A percentile compares a stretch with the other conserved stretches of the same genome.
Evolutionary conservation across 2,329 filamentous ascomycete genomes (phyloP).

Genomic region (Exophiala phaeomuriformis): DNA sequence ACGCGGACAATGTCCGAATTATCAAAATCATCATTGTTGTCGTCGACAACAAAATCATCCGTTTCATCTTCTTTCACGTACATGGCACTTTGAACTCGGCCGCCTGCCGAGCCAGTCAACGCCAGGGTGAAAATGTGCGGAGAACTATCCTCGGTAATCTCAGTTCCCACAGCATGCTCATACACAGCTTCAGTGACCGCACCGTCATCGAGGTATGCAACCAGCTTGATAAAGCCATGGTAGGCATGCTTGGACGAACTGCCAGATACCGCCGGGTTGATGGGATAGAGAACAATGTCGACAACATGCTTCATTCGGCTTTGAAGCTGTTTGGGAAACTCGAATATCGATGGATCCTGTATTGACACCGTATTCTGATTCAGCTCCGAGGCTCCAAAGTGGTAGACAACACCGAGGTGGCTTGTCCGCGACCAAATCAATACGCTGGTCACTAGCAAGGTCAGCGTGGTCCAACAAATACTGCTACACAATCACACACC

Average conservation of each 20-base stretch:
- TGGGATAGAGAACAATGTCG: conserved; percentile 8
- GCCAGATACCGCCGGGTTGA: background rate
- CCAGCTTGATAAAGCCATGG: conserved; percentile 4
- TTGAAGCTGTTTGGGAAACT: conserved; percentile 9
- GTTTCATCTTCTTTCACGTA: conserved; percentile 14
- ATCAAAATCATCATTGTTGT: background rate
- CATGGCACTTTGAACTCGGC: conserved; percentile 6
- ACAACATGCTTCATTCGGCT: background rate
- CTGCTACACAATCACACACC: conserved; percentile 28
- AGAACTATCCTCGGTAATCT: background rate
- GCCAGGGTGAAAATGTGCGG: background rate
- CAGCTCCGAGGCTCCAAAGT: conserved; percentile 15
- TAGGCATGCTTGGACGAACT: conserved; percentile 2
- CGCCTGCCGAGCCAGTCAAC: background rate
- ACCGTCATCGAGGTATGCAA: conserved; percentile 4
- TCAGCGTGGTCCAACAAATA: background rate
- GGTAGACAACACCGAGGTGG: conserved; percentile 32
- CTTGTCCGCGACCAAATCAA: conserved; percentile 38
- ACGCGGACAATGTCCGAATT: background rate
- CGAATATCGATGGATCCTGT: conserved; percentile 12
- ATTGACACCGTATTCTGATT: conserved; percentile 3
- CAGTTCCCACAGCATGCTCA: conserved; percentile 3
- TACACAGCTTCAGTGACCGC: conserved; percentile 13
- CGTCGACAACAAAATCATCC: conserved; percentile 15
- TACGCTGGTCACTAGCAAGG: conserved; percentile 32